phyloP scores from a whole-genome alignment of 2,329 filamentous ascomycete species.

The Ceratocystis eucalypticola region DNA sequence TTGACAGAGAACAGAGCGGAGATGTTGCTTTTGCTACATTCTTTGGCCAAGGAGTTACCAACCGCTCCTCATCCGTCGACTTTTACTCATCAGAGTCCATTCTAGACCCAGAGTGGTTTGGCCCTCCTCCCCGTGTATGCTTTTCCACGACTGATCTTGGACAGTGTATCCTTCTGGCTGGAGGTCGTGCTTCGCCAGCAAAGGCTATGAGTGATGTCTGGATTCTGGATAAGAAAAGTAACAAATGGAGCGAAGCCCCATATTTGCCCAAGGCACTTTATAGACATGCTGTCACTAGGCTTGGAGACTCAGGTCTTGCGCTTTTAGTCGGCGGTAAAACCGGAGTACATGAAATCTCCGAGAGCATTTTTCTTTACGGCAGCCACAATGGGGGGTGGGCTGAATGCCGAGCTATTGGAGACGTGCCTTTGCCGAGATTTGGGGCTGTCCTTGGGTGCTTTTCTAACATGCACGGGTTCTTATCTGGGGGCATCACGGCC shows the following conservation, averaged over 20 bases:
- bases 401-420: constrained; percentile 29
- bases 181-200: constrained; percentile 66
- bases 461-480: constrained; percentile 37
- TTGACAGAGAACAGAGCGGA: constrained; percentile 1
- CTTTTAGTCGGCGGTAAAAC: constrained; percentile 51
- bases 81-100: background rate
- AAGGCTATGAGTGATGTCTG: constrained; percentile 60
- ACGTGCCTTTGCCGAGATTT: constrained; percentile 25
- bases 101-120: constrained; percentile 18
- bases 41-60: constrained; percentile 18
- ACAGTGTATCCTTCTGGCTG: constrained; percentile 48
- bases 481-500: constrained; percentile 57
- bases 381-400: constrained; percentile 34
- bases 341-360: constrained; percentile 34
- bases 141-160: constrained; percentile 60
- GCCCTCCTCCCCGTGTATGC: constrained; percentile 48
- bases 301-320: constrained; percentile 37
- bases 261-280: constrained; percentile 60
- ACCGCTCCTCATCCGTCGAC: constrained; percentile 5
- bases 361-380: constrained; percentile 41
- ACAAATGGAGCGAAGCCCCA: constrained; percentile 49
- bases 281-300: constrained; percentile 52
- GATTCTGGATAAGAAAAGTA: constrained; percentile 44
- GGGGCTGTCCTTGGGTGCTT: constrained; percentile 30
- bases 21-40: constrained; percentile 17